These are phyloP conservation scores for Fusarium sterilihyphosum DNA, from an alignment of 2,329 filamentous ascomycete genomes.

Conservation along the genomic window DNA sequence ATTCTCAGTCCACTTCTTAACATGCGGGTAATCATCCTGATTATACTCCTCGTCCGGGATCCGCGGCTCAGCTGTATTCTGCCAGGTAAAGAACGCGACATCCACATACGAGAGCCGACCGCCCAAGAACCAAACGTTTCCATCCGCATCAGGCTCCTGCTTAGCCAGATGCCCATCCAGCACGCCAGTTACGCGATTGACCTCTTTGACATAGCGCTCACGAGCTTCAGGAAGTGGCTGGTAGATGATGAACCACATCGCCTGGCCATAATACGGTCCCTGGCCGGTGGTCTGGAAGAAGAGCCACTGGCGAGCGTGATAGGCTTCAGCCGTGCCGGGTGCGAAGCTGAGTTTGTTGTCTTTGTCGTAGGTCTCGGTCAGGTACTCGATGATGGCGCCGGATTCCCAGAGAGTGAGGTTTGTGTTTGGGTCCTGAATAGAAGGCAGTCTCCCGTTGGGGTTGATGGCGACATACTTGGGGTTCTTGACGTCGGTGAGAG, in stretches of 20 bases:
- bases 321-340: not conserved
- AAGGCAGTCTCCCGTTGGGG: not conserved
- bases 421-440: not conserved
- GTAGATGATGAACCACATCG: not conserved
- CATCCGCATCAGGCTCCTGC: not conserved
- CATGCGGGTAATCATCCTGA: not conserved
- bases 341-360: not conserved
- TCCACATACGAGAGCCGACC: not conserved
- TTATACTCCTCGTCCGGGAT: not conserved
- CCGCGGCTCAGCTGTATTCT: not conserved
- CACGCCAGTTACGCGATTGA: fast-evolving
- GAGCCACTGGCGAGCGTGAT: not conserved
- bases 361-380: not conserved
- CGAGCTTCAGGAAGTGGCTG: not conserved
- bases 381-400: not conserved
- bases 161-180: not conserved
- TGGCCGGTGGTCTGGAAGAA: not conserved
- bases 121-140: not conserved
- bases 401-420: not conserved
- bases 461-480: not conserved
- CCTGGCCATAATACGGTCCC: not conserved
- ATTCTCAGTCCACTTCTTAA: not conserved
- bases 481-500: not conserved
- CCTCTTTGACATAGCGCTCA: not conserved
- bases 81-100: not conserved